Base-by-base conservation (phyloP, 1,284 basidiomycete species). In the Cystobasidium pallidum region DNA sequence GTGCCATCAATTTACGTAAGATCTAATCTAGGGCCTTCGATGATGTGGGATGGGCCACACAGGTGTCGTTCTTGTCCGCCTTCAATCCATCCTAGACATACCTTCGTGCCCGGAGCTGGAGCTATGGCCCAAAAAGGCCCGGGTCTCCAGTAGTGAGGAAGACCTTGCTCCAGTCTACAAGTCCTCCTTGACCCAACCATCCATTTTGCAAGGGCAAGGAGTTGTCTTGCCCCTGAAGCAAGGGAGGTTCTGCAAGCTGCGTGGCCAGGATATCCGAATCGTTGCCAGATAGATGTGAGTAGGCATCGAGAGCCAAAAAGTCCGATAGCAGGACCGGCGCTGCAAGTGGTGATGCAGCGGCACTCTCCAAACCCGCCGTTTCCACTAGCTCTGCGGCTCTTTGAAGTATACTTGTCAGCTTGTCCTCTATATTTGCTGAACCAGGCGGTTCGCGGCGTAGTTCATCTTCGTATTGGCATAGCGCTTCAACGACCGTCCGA, bases 391-490 rank as follows among this genome's bases (percentile, higher is more conserved):
- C 58, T 2, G 58, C 41, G 28, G 58, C 41, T 26, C 58, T n/a
- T 19, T 61, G 58, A 7, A 61, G 41, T 24, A 61, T 36, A 21
- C 26, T 21, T 24, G 58, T 61, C 34, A 61, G 28, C 13, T 41
- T 45, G 21, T 61, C 28, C 34, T 61, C 58, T 1, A 61, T 61
- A 45, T 61, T 45, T 10, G 39, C 8, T 30, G 36, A 21, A 26
- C 36, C 39, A 28, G 36, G 30, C 10, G 4, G 15, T 30, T 45
- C 58, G 30, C 26, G 15, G 15, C 58, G 58, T 19, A 61, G 3
- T n/a, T 61, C 58, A 26, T 61, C 39, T 61, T 61, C 58, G 41
- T 61, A 61, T 15, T 61, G 58, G 21, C 58, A 61, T 10, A 61
- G 21, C 8, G 39, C 41, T 17, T 61, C 58, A n/a, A 61, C 34